Base-by-base conservation (phyloP, 768 basidiomycete genomes). In the Agaricus bisporus region DNA sequence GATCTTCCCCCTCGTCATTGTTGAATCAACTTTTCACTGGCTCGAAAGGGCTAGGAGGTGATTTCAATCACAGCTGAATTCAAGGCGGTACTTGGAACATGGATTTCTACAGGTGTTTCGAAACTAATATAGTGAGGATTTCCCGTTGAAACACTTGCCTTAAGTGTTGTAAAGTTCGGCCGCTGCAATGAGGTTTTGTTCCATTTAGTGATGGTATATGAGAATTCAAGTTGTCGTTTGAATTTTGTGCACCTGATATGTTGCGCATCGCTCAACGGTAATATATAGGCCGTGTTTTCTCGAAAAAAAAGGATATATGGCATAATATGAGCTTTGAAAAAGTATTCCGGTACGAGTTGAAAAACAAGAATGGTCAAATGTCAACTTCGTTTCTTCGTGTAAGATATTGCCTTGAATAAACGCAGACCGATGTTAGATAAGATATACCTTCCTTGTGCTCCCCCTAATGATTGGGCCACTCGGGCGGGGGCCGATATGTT, bases 1-100 rank as follows among this genome's bases (percentile, higher is more conserved):
- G 63, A 68, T 5, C 66, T 59, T n/a, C 76, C 79, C 4, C 54
- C 0, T 65, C 64, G 61, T 80, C 75, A 54, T 81, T 76, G n/a
- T n/a, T 25, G 85, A 71, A 86, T 59, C 55, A 85, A 83, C 12
- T 63, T 61, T 7, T 78, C 74, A 25, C 73, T 75, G 1, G 73
- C 76, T 2, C 72, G 56, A 17, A 82, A 67, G 5, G 83, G 83
- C 1, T 85, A 67, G 59, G 78, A 79, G 5, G 76, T 70, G 48
- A 83, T 67, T 28, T 64, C 64, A 14, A 77, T 68, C 1, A 78
- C 78, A 9, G 69, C 68, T 12, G 67, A 64, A 48, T 73, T 66
- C 20, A 66, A 63, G 14, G 64, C 56, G 45, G 68, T 62, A 43
- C 68, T 61, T 11, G 74, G 70, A 36, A 85, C 68, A 22, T 73